Conservation (phyloP, 228 moss, liverwort and hornwort genomes). For the Sphagnum fallax region DNA sequence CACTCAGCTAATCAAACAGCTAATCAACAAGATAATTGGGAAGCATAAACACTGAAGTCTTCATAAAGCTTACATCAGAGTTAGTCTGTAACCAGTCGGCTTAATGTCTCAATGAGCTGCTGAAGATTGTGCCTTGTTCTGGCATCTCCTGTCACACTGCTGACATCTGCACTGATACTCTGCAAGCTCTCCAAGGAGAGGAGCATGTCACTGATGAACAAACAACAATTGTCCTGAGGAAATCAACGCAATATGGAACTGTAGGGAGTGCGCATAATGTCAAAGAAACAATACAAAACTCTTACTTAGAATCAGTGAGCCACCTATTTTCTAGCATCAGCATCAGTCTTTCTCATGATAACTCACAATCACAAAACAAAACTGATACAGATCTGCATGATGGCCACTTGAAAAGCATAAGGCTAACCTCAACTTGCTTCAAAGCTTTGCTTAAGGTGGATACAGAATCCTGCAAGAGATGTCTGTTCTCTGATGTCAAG, state of each 20-base stretch:
- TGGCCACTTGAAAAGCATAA: no score
- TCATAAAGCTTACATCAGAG: slow-evolving; percentile 3
- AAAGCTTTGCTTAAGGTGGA: slow-evolving; percentile 40
- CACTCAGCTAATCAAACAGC: not conserved
- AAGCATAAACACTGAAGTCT: no score
- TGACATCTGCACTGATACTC: slow-evolving; percentile 50
- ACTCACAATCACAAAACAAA: no score
- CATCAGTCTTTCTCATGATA: no score
- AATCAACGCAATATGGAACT: not conserved
- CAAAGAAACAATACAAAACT: not conserved
- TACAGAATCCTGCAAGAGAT: slow-evolving; percentile 46
- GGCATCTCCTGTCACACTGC: slow-evolving; percentile 43
- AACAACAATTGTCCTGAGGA: not conserved
- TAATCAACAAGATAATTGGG: no score
- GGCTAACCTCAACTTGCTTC: slow-evolving; percentile 42
- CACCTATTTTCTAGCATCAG: no score
- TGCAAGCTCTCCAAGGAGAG: slow-evolving; percentile 8
- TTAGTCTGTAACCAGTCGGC: slow-evolving; percentile 32
- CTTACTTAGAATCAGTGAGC: no score
- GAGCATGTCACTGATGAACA: not conserved
- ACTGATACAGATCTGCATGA: no score
- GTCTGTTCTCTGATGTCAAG: slow-evolving; percentile 43
- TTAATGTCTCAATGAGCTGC: slow-evolving; percentile 43
- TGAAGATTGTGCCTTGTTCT: slow-evolving; percentile 39
- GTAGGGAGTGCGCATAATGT: not conserved